Base-by-base conservation (phyloP, 192 early-diverging fungal genomes). In the Mortierella hygrophila region DNA sequence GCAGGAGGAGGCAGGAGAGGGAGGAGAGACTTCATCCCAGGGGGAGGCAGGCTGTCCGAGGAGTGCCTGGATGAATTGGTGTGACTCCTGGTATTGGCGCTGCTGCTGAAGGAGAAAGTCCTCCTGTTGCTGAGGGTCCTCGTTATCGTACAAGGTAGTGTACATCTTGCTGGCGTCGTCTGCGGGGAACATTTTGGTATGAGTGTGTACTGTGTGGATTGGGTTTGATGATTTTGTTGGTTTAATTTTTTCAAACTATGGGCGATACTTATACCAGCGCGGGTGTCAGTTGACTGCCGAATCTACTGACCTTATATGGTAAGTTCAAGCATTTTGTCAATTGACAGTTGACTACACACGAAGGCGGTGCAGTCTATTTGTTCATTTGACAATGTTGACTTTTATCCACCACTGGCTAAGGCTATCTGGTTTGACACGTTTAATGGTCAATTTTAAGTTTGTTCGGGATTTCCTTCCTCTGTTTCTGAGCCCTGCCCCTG, bases 161-260 rank as follows among this genome's bases (percentile, higher is more conserved):
- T 82, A 82, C 68, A 82, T 57, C 70, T 82, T 82, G 81, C 72
- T 75, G 18, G 77, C 37, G 0, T 82, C 81, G 15, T 76, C 75
- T 15, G 81, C 63, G 44, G 81, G 11, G 29, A 65, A 40, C 38
- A 40, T 40, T 65, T 13, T 65, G 29, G 60, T 57, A 6, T 57
- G 55, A 57, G 21, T 26, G 26, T 65, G n/a, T 18, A 4, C 18
- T 18, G 18, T 18, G 20, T 3, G 29, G 29, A 65, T 9, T 11
- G 26, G 10, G 29, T 13, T 26, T 65, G 29, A 32, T 65, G 60
- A 65, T 65, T 65, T 32, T 65, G 35, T 35, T 35, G 35, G 1
- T 35, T 35, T 35, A 35, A 35, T 13, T 26, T 60, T 63, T 63
- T 63, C 6, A 9, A 21, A 35, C 35, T 35, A 9, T 63, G 57